Evolutionary conservation across 2,329 filamentous ascomycete species (phyloP), one percentile per base, ranked within the genome.

Genomic region (Chaetomiaceae sp.): DNA sequence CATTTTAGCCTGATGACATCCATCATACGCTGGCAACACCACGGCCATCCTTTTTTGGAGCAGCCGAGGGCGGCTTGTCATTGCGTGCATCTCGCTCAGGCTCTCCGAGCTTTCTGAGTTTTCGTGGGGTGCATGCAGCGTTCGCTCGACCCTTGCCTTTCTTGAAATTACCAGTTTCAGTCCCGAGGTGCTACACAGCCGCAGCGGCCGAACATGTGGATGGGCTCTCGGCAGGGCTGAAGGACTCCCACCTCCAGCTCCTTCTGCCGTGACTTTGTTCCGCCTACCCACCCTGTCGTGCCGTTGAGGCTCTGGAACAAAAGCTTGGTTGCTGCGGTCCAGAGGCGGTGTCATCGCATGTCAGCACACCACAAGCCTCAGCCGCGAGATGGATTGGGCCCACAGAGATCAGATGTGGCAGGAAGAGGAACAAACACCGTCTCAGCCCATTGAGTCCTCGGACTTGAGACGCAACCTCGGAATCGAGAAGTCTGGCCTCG

Each of bases 91-190:
- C 47, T 37, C 22, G 7, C 31, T 19, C 6, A 19, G 23, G 27
- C 27, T 7, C 27, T 11, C 4, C 39, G 17, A 33, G 25, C 17
- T n/a, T 9, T 38, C 42, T 20, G 38, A 20, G 22, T 9, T 25
- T 6, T 43, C 17, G 23, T 39, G 33, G 23, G 44, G 34, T 43
- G 45, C 51, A 47, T 42, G 17, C 48, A 42, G 27, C n/a, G n/a
- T n/a, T n/a, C 46, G 33, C 12, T 12, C 15, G 17, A 22, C 31
- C 34, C 22, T 14, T 33, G 14, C 37, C n/a, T n/a, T 42, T 34
- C 38, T 6, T 19, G n/a, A n/a, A n/a, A n/a, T n/a, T n/a, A n/a
- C 33, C 17, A 33, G 46, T n/a, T 31, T 12, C 34, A 25, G 19
- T 49, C 17, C 39, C 37, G 14, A 15, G 27, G 29, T 27, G 44